Evolutionary conservation across 2,329 filamentous ascomycete genomes (phyloP).

Genomic region (Aaosphaeria pasadenensis): DNA sequence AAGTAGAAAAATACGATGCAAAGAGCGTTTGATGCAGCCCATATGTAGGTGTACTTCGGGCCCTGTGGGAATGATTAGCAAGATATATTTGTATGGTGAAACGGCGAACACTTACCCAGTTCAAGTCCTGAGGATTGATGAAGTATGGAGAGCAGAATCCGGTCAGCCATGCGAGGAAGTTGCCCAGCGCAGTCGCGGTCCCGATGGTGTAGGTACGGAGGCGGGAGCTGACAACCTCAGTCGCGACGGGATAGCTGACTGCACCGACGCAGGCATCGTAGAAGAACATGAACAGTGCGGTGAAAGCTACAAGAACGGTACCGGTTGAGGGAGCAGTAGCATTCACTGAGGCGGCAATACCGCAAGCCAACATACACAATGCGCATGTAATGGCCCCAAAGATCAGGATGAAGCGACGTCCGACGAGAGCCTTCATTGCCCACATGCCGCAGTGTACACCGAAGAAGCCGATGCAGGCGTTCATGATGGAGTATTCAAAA

Average conservation of each 20-base stretch:
- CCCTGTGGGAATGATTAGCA: not conserved
- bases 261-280: slow-evolving; percentile 29
- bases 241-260: slow-evolving; percentile 24
- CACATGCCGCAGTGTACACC: slow-evolving; percentile 47
- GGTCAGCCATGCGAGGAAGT: slow-evolving; percentile 20
- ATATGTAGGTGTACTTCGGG: slow-evolving; percentile 5
- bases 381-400: slow-evolving; percentile 2
- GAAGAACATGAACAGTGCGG: slow-evolving; percentile 14
- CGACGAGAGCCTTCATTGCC: slow-evolving; percentile 3
- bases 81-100: not conserved
- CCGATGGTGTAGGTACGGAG: slow-evolving; percentile 25
- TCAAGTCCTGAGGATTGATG: slow-evolving; percentile 31
- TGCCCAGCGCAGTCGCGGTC: not conserved
- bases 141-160: slow-evolving; percentile 33
- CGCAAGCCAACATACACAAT: slow-evolving; percentile 8
- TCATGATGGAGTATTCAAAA: slow-evolving; percentile 6
- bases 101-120: slow-evolving; percentile 13
- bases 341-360: slow-evolving; percentile 3
- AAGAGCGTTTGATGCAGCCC: slow-evolving; percentile 23
- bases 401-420: slow-evolving; percentile 6
- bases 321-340: slow-evolving; percentile 1
- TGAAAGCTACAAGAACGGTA: slow-evolving; percentile 5
- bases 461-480: slow-evolving; percentile 38
- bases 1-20: slow-evolving; percentile 56
- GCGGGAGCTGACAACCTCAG: slow-evolving; percentile 17